Conservation (phyloP, 192 early-diverging fungal species). For the Phlyctochytrium bullatum region DNA sequence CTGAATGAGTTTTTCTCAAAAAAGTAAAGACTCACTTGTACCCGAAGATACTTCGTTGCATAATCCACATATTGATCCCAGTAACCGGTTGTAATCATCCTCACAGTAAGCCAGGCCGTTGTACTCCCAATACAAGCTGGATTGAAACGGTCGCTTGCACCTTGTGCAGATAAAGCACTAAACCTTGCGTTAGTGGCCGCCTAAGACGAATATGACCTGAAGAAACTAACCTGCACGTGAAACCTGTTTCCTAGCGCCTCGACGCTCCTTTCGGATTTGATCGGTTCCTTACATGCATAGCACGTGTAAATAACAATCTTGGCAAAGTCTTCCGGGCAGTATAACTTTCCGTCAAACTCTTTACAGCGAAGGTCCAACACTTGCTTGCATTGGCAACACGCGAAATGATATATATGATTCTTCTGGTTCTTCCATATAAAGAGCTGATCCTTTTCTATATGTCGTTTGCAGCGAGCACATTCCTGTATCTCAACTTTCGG, state of each 20-base stretch:
- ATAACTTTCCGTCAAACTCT: slow-evolving; percentile 51
- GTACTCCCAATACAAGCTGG: slow-evolving; percentile 39
- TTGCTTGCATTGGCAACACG: slow-evolving; percentile 40
- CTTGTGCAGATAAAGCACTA: slow-evolving; percentile 52
- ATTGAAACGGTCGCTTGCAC: slow-evolving; percentile 46
- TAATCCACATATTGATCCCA: slow-evolving; percentile 40
- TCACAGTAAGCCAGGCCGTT: slow-evolving; percentile 45
- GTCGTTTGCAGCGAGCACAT: slow-evolving; percentile 45
- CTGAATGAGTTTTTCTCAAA: neutral
- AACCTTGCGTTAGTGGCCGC: neutral
- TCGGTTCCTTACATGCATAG: slow-evolving; percentile 38
- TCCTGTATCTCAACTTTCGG: slow-evolving; percentile 17
- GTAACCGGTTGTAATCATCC: slow-evolving; percentile 45
- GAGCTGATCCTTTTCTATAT: slow-evolving; percentile 19
- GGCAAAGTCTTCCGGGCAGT: slow-evolving; percentile 44
- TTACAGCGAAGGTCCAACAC: slow-evolving; percentile 26
- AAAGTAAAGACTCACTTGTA: slow-evolving; percentile 23
- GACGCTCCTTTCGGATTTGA: slow-evolving; percentile 36
- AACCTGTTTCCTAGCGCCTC: slow-evolving; percentile 42
- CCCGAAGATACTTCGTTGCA: slow-evolving; percentile 41
- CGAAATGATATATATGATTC: slow-evolving; percentile 48
- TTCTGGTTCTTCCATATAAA: slow-evolving; percentile 28
- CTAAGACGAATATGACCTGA: neutral
- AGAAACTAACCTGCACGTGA: slow-evolving; percentile 42
- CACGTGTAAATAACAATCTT: slow-evolving; percentile 31